phyloP scores from a whole-genome alignment of 148 eudicot species.

The Oxyria digyna region DNA sequence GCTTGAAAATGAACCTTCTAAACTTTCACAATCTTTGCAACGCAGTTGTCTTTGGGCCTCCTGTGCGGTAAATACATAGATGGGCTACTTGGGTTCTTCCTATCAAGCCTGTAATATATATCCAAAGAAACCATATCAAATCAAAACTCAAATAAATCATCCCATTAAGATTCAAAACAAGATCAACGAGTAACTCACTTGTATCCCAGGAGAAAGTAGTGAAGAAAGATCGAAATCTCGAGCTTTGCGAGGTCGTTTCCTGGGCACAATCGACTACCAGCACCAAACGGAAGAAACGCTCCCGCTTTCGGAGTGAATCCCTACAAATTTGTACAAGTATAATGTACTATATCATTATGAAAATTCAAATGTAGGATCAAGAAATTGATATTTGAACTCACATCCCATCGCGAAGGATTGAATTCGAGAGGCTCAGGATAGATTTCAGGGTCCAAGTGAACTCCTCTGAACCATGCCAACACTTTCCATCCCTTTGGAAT shows the following conservation, averaged over 20 bases:
- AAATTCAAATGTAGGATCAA: neutral
- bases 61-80: conserved; percentile 56
- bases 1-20: neutral
- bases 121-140: neutral
- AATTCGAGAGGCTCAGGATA: conserved; percentile 59
- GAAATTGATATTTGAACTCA: conserved; percentile 24
- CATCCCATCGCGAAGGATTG: conserved; percentile 90
- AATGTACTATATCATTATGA: neutral
- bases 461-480: conserved; percentile 62
- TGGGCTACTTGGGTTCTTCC: conserved; percentile 39
- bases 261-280: conserved; percentile 72
- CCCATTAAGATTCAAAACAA: neutral
- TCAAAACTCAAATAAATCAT: too few relatives aligned
- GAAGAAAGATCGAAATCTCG: conserved; percentile 77
- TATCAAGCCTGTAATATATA: conserved; percentile 44
- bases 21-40: conserved; percentile 37
- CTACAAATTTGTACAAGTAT: conserved; percentile 17
- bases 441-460: conserved; percentile 56
- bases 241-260: conserved; percentile 96
- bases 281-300: conserved; percentile 72
- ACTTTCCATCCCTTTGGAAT: conserved; percentile 94
- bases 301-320: conserved; percentile 57
- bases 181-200: conserved; percentile 24
- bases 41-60: conserved; percentile 80
- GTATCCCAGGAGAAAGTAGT: conserved; percentile 69